Base-by-base conservation (phyloP, 208 protist genomes). In the Wallacemonas rigidus region DNA sequence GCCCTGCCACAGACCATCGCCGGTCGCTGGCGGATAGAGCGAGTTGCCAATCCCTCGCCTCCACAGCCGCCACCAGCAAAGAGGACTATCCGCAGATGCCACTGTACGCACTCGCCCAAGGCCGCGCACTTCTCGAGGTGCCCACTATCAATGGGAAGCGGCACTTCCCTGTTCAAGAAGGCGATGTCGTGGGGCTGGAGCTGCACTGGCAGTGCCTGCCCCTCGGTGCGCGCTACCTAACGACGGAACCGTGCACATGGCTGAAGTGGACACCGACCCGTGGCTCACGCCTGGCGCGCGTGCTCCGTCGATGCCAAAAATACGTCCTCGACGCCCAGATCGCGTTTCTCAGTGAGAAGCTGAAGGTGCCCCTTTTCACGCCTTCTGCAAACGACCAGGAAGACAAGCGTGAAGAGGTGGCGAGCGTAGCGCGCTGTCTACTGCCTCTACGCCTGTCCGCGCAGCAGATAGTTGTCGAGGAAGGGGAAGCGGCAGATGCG, bases 141-240 rank as follows among this genome's bases (percentile, higher is more conserved):
- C 76, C 64, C 15, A 79, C 74, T 14, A 55, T 72, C 40, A 62
- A 43, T 6, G 76, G 78, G 44, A 77, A 72, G 53, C 54, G 86
- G 47, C 68, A 86, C 43, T 86, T 77, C 55, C 75, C 78, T 35
- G 76, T 95, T 12, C 80, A 84, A 36, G 79, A 78, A 1, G 77
- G 80, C 12, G 90, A 95, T 56, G 56, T 79, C 1, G 82, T 95
- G 75, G 86, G 80, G 1, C 72, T 88, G 56, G 76, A 75, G 9
- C 43, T 89, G 14, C 79, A 82, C 15, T 76, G 77, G 72, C 67
- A 2, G 3, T 82, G 80, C 6, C 79, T 95, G 36, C 90, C 90
- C 1, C 40, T 68, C 5, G 84, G 67, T n/a, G 68, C 90, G 3
- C 76, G 73, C 41, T 95, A 92, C 70, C 63, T 92, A 15, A 81